Evolutionary conservation across 2,329 filamentous ascomycete species (phyloP).

Genomic region (Colletotrichum limetticola): DNA sequence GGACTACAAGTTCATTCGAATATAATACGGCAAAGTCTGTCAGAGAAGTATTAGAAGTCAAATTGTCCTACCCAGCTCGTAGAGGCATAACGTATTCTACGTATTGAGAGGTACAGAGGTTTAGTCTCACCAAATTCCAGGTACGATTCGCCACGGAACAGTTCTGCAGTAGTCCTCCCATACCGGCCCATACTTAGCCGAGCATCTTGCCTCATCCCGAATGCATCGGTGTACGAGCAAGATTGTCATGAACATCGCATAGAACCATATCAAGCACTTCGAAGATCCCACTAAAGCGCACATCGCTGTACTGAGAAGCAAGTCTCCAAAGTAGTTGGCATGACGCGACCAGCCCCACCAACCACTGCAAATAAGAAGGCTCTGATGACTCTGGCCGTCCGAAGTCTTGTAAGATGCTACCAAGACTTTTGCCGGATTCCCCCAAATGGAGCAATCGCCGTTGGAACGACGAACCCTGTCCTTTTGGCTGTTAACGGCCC

Average conservation of each 20-base stretch:
- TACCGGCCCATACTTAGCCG: conserved; percentile 54
- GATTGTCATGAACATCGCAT: conserved; percentile 55
- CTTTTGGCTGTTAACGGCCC: conserved; percentile 57
- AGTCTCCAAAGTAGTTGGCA: conserved; percentile 43
- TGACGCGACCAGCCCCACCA: conserved; percentile 43
- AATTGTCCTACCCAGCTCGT: no score
- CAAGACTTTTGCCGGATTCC: conserved; percentile 50
- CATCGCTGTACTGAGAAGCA: conserved; percentile 48
- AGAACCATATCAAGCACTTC: conserved; percentile 54
- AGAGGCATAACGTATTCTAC: no score
- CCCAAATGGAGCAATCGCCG: conserved; percentile 55
- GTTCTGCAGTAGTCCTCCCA: conserved; percentile 55
- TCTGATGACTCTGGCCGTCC: conserved; percentile 51
- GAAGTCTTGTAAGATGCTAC: conserved; percentile 51
- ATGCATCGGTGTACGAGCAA: conserved; percentile 57
- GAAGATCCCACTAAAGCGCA: conserved; percentile 53
- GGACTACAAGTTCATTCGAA: no score
- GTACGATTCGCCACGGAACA: conserved; percentile 54
- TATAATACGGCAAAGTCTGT: no score
- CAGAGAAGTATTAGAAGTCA: no score
- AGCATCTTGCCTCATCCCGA: conserved; percentile 56
- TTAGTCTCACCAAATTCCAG: conserved; percentile 40
- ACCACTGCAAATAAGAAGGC: conserved; percentile 41
- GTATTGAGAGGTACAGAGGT: no score
- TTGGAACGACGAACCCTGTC: conserved; percentile 51